Conservation (phyloP, 2,329 filamentous ascomycete genomes). For the Ascochyta pisi region DNA sequence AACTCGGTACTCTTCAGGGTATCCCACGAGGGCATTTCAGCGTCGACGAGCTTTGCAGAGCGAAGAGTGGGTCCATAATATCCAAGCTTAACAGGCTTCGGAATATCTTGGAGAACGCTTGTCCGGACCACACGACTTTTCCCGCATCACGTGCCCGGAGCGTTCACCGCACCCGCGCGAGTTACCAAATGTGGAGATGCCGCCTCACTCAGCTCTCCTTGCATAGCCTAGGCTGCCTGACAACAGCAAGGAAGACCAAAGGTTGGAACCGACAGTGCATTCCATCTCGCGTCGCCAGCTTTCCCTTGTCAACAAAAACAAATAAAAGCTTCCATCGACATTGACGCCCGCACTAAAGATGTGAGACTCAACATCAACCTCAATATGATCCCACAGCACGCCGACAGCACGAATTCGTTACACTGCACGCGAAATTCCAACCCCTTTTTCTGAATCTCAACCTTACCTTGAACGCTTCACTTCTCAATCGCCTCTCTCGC, state of each 20-base stretch:
- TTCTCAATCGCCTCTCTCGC: neutral
- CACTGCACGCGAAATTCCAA: neutral
- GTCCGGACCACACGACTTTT: conserved; percentile 3
- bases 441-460: neutral
- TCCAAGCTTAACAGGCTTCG: neutral
- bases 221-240: neutral
- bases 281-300: neutral
- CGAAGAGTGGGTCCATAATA: conserved; percentile 1
- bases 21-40: neutral
- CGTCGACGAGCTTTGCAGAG: conserved; percentile 2
- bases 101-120: conserved; percentile 10
- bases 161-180: conserved; percentile 12
- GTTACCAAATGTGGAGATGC: conserved; percentile 15
- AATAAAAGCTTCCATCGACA: no score
- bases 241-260: neutral
- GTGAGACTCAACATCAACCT: neutral
- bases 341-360: neutral
- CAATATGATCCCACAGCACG: neutral
- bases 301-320: neutral
- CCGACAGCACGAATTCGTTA: neutral
- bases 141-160: conserved; percentile 7
- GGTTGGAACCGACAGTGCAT: neutral
- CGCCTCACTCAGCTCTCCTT: neutral
- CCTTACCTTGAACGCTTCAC: neutral
- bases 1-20: neutral